Evolutionary conservation across 768 basidiomycete genomes (phyloP).

Genomic region (Trametes cinnabarina): DNA sequence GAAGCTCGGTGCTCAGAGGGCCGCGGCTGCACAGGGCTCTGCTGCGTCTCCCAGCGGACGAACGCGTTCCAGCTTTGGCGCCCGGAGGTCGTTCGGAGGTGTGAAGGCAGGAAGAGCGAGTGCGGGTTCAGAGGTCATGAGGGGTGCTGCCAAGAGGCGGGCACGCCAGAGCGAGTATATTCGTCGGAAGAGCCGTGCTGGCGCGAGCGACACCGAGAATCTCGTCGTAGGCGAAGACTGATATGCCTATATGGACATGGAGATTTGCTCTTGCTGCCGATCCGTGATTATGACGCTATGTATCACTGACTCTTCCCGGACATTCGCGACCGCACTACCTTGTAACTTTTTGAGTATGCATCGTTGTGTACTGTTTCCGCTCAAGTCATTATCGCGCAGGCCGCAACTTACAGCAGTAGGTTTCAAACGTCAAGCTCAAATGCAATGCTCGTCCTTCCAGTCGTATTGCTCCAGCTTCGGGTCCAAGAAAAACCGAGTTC

Average conservation of each 20-base stretch:
- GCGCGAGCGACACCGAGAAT: constrained; percentile 5
- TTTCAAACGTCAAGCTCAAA: too few species aligned
- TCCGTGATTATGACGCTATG: constrained; percentile 16
- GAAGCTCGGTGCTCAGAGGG: constrained; percentile 69
- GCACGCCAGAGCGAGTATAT: constrained; percentile 76
- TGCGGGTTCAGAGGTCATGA: constrained; percentile 34
- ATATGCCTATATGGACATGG: neutral
- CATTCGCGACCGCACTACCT: neutral
- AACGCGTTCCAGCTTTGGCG: constrained; percentile 49
- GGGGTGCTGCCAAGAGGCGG: constrained; percentile 69
- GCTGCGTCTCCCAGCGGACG: constrained; percentile 26
- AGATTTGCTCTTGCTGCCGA: neutral
- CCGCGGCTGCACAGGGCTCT: constrained; percentile 36
- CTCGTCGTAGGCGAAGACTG: neutral
- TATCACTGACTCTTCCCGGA: neutral
- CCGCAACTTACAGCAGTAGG: neutral
- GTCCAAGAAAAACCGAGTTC: too few species aligned
- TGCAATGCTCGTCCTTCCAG: too few species aligned
- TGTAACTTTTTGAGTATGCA: neutral
- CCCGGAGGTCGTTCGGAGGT: constrained; percentile 33
- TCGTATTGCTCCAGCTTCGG: too few species aligned
- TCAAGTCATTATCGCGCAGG: constrained; percentile 1
- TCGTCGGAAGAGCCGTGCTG: constrained; percentile 43
- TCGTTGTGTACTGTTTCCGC: neutral
- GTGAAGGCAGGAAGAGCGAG: constrained; percentile 27